Evolutionary conservation across 1,284 basidiomycete species (phyloP).

Genomic region (Rhizopogon hawkerae): DNA sequence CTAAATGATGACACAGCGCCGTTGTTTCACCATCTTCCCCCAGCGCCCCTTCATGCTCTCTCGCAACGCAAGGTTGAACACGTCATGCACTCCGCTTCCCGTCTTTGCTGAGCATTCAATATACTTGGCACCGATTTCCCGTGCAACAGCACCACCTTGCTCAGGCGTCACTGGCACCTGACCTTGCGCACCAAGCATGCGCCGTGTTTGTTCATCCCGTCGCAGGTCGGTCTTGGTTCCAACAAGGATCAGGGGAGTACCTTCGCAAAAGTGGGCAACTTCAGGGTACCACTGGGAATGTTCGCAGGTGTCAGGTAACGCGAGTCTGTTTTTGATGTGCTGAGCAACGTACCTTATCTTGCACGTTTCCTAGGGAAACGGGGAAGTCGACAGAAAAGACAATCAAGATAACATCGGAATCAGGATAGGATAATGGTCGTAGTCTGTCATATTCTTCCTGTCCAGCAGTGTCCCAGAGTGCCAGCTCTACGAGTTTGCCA

Average conservation of each 20-base stretch:
- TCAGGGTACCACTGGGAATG: slow-evolving; percentile 89
- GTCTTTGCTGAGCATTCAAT: slow-evolving; percentile 94
- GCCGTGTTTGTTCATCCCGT: slow-evolving; percentile 76
- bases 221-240: slow-evolving; percentile 93
- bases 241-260: slow-evolving; percentile 87
- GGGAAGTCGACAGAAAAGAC: slow-evolving; percentile 97
- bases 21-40: slow-evolving; percentile 65
- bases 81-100: slow-evolving; percentile 82
- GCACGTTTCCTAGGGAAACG: slow-evolving; percentile 88
- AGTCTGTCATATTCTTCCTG: slow-evolving; percentile 98
- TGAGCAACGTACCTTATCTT: slow-evolving; percentile 66
- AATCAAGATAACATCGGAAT: slow-evolving; percentile 93
- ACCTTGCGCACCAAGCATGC: slow-evolving; percentile 92
- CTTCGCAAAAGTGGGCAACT: slow-evolving; percentile 94
- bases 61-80: slow-evolving; percentile 84
- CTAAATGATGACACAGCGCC: slow-evolving; percentile 73
- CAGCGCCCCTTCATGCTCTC: slow-evolving; percentile 77
- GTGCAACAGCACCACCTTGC: slow-evolving; percentile 74
- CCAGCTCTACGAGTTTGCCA: slow-evolving; percentile 86
- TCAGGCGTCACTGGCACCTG: slow-evolving; percentile 75
- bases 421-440: slow-evolving; percentile 90
- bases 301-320: not conserved
- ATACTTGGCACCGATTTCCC: slow-evolving; percentile 93
- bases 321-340: not conserved
- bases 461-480: slow-evolving; percentile 97